Percentiles rank a stretch among this genome's conserved stretches.
Evolutionary conservation across 257 asterid species (phyloP).

Genomic region (Solanum dulcamara): DNA sequence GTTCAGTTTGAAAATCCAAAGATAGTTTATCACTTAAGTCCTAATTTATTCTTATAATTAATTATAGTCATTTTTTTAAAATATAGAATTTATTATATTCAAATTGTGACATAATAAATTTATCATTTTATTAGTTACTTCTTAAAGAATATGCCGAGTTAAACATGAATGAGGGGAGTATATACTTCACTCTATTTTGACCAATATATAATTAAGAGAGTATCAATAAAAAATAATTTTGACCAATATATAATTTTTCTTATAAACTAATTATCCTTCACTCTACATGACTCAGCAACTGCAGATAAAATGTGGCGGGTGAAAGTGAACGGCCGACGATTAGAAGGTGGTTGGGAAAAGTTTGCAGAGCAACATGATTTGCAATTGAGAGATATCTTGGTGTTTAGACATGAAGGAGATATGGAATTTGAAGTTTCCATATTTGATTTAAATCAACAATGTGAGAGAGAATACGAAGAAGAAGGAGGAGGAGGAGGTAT

Average conservation of each 20-base stretch:
- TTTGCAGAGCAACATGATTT: background rate
- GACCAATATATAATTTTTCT: background rate
- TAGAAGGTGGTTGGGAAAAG: background rate
- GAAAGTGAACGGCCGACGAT: background rate
- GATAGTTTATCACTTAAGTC: too few relatives aligned
- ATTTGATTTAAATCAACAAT: background rate
- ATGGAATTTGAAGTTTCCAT: background rate
- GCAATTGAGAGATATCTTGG: background rate
- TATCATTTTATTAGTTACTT: background rate
- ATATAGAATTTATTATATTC: too few relatives aligned
- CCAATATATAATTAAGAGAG: background rate
- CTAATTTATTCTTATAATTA: background rate
- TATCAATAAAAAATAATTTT: background rate
- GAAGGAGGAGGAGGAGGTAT: background rate
- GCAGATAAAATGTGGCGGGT: background rate
- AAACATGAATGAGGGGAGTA: background rate
- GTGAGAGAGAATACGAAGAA: background rate
- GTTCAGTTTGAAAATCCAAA: background rate
- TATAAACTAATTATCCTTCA: background rate
- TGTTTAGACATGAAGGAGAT: background rate
- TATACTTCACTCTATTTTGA: background rate
- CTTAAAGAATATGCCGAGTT: too few relatives aligned
- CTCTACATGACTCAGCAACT: background rate
- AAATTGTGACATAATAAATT: too few relatives aligned
- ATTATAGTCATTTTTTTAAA: background rate